phyloP scores from a whole-genome alignment of 352 stramenopile genomes.

The Pythium plurisporium region DNA sequence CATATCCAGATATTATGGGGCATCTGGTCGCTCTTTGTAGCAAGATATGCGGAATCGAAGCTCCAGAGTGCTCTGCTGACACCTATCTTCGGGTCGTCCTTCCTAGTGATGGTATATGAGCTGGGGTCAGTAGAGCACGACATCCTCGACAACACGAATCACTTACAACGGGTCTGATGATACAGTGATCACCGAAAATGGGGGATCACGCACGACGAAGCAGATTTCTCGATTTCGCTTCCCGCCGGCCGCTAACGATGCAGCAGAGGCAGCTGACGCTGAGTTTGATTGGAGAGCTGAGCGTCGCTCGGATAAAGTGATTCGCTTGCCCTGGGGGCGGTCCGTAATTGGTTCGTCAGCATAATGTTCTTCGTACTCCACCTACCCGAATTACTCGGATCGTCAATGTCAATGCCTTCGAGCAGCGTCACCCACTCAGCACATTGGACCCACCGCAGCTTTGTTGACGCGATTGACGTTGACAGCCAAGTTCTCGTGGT shows the following conservation, averaged over 20 bases:
- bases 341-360: slow-evolving; percentile 43
- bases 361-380: slow-evolving; percentile 72
- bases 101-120: slow-evolving; percentile 29
- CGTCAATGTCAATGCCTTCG: neutral
- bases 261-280: slow-evolving; percentile 50
- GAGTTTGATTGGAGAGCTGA: slow-evolving; percentile 51
- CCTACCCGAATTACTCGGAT: slow-evolving; percentile 20
- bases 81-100: slow-evolving; percentile 68
- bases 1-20: slow-evolving; percentile 85
- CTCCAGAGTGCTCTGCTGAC: slow-evolving; percentile 66
- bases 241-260: slow-evolving; percentile 46
- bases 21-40: slow-evolving; percentile 79
- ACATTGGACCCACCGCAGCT: slow-evolving; percentile 27
- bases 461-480: slow-evolving; percentile 41
- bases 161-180: slow-evolving; percentile 62
- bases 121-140: neutral
- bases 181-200: slow-evolving; percentile 69
- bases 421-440: no score
- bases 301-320: slow-evolving; percentile 34
- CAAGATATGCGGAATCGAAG: slow-evolving; percentile 59
- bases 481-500: slow-evolving; percentile 55
- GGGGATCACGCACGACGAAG: slow-evolving; percentile 61
- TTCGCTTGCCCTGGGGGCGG: slow-evolving; percentile 54
- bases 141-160: neutral
- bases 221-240: slow-evolving; percentile 52